phyloP scores from a whole-genome alignment of 192 early-diverging fungal genomes.

The Helicostylum pulchrum region DNA sequence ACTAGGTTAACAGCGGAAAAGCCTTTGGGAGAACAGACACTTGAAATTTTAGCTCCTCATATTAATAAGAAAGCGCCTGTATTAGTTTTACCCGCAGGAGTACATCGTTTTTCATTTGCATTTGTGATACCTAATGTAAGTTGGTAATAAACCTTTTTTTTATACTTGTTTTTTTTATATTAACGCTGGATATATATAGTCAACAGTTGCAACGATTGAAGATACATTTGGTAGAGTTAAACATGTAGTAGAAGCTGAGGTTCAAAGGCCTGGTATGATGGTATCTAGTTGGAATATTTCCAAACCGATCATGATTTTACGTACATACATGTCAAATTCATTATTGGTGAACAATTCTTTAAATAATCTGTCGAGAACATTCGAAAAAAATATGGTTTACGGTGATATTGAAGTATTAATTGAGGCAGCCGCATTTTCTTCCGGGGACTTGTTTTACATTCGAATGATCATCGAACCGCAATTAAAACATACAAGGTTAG shows the following conservation, averaged over 20 bases:
- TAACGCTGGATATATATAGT: slow-evolving; percentile 3
- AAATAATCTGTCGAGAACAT: slow-evolving; percentile 19
- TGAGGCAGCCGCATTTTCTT: slow-evolving; percentile 28
- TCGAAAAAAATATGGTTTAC: slow-evolving; percentile 22
- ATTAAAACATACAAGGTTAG: slow-evolving; percentile 13
- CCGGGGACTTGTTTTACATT: slow-evolving; percentile 23
- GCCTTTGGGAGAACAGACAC: slow-evolving; percentile 20
- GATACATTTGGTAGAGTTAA: slow-evolving; percentile 22
- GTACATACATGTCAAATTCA: slow-evolving; percentile 25
- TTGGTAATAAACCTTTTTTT: background rate
- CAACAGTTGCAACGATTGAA: slow-evolving; percentile 23
- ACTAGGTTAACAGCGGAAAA: slow-evolving; percentile 28
- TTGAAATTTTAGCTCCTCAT: slow-evolving; percentile 7
- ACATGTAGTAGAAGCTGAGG: slow-evolving; percentile 23
- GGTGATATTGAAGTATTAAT: slow-evolving; percentile 24
- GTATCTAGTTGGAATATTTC: slow-evolving; percentile 18
- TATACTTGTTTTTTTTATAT: slow-evolving; percentile 8
- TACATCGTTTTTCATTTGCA: slow-evolving; percentile 25
- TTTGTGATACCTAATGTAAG: slow-evolving; percentile 30
- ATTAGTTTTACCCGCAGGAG: slow-evolving; percentile 8
- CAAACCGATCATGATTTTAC: slow-evolving; percentile 19
- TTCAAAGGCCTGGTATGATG: slow-evolving; percentile 11
- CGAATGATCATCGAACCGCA: slow-evolving; percentile 21
- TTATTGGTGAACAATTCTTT: slow-evolving; percentile 26
- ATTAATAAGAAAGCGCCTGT: slow-evolving; percentile 6